Evolutionary conservation across 805 yeast genomes (phyloP).

Genomic region (Blastobotrys mokoenaii): DNA sequence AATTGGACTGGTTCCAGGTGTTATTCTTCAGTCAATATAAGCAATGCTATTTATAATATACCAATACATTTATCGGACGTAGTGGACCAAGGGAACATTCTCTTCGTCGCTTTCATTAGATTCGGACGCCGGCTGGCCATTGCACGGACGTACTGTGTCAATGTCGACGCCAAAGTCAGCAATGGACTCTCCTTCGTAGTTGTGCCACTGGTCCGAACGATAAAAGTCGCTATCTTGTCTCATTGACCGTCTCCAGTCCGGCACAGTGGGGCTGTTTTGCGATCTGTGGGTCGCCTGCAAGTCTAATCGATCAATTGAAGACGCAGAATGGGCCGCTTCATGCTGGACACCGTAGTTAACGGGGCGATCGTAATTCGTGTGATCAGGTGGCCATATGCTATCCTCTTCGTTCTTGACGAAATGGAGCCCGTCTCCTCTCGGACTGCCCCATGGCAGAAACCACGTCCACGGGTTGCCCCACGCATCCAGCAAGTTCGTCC

Average conservation of each 20-base stretch:
- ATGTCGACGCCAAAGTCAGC: slow-evolving; percentile 82
- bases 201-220: slow-evolving; percentile 51
- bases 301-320: not conserved
- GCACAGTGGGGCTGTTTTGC: slow-evolving; percentile 20
- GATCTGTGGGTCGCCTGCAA: not conserved
- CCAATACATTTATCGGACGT: not conserved
- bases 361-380: slow-evolving; percentile 38
- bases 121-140: not conserved
- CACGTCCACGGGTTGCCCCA: slow-evolving; percentile 57
- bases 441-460: slow-evolving; percentile 64
- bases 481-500: slow-evolving; percentile 41
- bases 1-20: no score
- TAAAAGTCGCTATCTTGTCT: slow-evolving; percentile 23
- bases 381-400: slow-evolving; percentile 93
- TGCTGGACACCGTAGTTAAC: slow-evolving; percentile 9
- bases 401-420: slow-evolving; percentile 52
- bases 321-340: not conserved
- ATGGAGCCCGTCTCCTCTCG: slow-evolving; percentile 50
- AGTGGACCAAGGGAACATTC: slow-evolving; percentile 9
- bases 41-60: no score
- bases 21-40: no score
- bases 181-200: slow-evolving; percentile 74
- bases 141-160: slow-evolving; percentile 7
- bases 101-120: slow-evolving; percentile 2
- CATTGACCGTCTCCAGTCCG: slow-evolving; percentile 24